Evolutionary conservation across 78 protist species (phyloP).

Genomic region (Dictyostelium discoideum): DNA sequence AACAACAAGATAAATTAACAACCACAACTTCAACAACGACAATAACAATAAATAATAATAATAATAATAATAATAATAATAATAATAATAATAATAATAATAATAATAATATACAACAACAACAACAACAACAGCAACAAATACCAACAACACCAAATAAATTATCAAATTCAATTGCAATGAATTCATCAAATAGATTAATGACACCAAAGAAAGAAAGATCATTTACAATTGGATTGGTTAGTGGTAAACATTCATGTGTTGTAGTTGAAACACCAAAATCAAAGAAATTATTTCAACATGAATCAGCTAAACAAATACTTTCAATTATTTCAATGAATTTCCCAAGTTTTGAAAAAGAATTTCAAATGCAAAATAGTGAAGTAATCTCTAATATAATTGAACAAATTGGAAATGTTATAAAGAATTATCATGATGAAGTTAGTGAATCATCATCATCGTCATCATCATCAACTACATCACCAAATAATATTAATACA

Average conservation of each 20-base stretch:
- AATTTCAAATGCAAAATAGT: constrained; percentile 9
- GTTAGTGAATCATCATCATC: background rate
- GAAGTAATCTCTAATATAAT: constrained; percentile 7
- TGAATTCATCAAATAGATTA: background rate
- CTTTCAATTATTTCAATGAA: background rate
- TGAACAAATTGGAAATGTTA: constrained; percentile 21
- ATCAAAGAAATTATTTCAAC: constrained; percentile 2
- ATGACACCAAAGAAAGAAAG: constrained; percentile 44
- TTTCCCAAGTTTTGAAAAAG: constrained; percentile 60
- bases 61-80: background rate
- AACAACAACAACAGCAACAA: background rate
- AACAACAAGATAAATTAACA: background rate
- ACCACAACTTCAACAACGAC: background rate
- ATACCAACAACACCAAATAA: constrained; percentile 5
- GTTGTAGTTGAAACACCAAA: constrained; percentile 10
- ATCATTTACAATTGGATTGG: constrained; percentile 64
- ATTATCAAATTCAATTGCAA: background rate
- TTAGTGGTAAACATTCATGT: constrained; percentile 68
- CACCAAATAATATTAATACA: background rate
- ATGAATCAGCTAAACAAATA: constrained; percentile 25
- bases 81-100: background rate
- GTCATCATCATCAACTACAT: background rate
- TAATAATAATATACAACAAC: background rate
- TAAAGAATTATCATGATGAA: background rate
- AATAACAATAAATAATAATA: background rate